Conservation (phyloP, 192 early-diverging fungal genomes). For the Geranomyces variabilis region DNA sequence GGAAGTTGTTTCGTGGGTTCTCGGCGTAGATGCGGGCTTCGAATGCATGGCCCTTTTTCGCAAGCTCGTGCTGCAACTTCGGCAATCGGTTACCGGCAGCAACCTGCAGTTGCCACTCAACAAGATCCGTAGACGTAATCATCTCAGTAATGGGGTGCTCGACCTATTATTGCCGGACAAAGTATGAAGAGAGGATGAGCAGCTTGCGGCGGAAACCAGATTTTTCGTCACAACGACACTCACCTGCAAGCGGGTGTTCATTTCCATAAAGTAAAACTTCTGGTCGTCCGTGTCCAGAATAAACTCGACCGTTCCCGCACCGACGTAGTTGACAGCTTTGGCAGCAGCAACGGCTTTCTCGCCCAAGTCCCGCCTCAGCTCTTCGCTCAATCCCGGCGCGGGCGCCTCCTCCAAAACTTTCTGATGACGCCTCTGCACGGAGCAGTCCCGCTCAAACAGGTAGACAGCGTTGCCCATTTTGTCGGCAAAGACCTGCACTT, state of each 20-base stretch:
- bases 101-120: conserved; percentile 91
- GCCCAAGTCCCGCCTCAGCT: conserved; percentile 73
- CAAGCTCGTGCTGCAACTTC: conserved; percentile 68
- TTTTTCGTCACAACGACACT: not conserved
- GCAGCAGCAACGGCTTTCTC: conserved; percentile 91
- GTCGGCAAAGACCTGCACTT: conserved; percentile 95
- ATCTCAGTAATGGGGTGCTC: conserved; percentile 98
- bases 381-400: conserved; percentile 75
- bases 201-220: not conserved
- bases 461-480: conserved; percentile 97
- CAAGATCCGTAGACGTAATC: conserved; percentile 91
- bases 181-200: no score
- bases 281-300: conserved; percentile 84
- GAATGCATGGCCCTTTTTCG: conserved; percentile 86
- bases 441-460: conserved; percentile 95
- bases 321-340: conserved; percentile 89
- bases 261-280: conserved; percentile 97
- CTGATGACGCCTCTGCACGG: conserved; percentile 97
- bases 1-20: conserved; percentile 76
- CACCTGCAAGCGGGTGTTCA: conserved; percentile 96
- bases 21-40: conserved; percentile 98
- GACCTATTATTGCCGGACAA: conserved; percentile 45
- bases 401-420: conserved; percentile 99
- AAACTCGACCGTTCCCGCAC: conserved; percentile 97
- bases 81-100: conserved; percentile 90